These are phyloP conservation scores for Microbotryomycetes sp. DNA, from an alignment of 1,284 basidiomycete genomes.

Conservation along the genomic window DNA sequence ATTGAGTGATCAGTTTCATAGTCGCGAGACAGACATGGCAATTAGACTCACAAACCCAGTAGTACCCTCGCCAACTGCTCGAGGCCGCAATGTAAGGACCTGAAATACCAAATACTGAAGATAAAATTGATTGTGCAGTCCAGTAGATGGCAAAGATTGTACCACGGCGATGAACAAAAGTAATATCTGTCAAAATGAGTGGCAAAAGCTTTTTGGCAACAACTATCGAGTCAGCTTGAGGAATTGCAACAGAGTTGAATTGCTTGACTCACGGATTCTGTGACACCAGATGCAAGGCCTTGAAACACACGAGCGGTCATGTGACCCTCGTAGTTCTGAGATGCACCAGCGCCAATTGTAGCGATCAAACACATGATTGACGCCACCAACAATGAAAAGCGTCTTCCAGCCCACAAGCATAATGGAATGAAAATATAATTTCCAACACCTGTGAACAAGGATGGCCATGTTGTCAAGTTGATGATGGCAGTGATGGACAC, in stretches of 20 bases:
- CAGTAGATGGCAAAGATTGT: neutral
- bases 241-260: too few species aligned
- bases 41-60: too few species aligned
- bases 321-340: neutral
- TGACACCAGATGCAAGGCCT: neutral
- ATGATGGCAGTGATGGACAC: neutral
- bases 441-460: neutral
- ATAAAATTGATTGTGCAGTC: neutral
- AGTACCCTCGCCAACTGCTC: neutral
- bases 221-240: too few species aligned
- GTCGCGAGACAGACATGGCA: too few species aligned
- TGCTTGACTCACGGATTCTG: too few species aligned
- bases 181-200: conserved; percentile 3
- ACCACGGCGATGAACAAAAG: neutral
- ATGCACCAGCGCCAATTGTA: neutral
- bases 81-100: neutral
- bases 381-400: neutral
- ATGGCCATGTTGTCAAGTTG: neutral
- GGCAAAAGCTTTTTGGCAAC: too few species aligned
- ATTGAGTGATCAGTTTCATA: too few species aligned
- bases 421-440: neutral
- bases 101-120: neutral
- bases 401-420: neutral
- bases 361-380: neutral
- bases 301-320: neutral